These are phyloP conservation scores for Hypoxylon sp. DNA, from an alignment of 2,329 filamentous ascomycete genomes.

Conservation along the genomic window DNA sequence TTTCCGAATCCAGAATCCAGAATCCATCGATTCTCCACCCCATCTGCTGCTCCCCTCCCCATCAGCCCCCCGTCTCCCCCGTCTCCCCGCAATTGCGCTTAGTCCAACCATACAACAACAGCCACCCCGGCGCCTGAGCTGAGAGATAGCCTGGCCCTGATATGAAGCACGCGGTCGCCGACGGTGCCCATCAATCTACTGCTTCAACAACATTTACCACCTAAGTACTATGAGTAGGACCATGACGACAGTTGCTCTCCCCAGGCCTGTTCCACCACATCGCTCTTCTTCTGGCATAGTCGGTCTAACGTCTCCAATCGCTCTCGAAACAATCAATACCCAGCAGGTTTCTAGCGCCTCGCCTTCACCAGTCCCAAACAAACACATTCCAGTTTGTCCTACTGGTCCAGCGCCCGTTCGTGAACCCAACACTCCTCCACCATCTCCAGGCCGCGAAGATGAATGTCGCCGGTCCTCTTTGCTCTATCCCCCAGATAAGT, in stretches of 20 bases:
- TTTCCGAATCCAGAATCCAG: slow-evolving; percentile 13
- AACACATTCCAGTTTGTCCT: slow-evolving; percentile 91
- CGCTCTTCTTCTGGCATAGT: slow-evolving; percentile 61
- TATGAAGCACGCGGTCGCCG: slow-evolving; percentile 31
- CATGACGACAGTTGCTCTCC: slow-evolving; percentile 71
- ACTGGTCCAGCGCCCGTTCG: slow-evolving; percentile 75
- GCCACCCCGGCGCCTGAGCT: slow-evolving; percentile 12
- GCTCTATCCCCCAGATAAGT: slow-evolving; percentile 79
- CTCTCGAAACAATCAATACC: slow-evolving; percentile 58
- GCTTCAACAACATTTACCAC: slow-evolving; percentile 16
- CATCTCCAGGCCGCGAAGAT: slow-evolving; percentile 73
- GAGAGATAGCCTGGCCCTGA: slow-evolving; percentile 27
- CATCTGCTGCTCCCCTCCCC: slow-evolving; percentile 1
- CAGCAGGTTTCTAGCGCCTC: slow-evolving; percentile 53
- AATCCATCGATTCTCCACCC: slow-evolving; percentile 24
- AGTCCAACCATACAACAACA: slow-evolving; percentile 23
- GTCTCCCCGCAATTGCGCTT: slow-evolving; percentile 43
- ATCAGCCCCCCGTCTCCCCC: slow-evolving; percentile 6
- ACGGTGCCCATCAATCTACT: slow-evolving; percentile 18
- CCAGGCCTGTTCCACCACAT: slow-evolving; percentile 64
- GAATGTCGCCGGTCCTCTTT: slow-evolving; percentile 75
- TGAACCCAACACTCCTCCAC: slow-evolving; percentile 73
- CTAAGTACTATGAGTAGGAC: slow-evolving; percentile 42
- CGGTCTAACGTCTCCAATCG: slow-evolving; percentile 59
- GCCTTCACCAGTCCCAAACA: slow-evolving; percentile 79